Evolutionary conservation across 768 basidiomycete species (phyloP).

Genomic region (Porphyrellus cyaneotinctus): DNA sequence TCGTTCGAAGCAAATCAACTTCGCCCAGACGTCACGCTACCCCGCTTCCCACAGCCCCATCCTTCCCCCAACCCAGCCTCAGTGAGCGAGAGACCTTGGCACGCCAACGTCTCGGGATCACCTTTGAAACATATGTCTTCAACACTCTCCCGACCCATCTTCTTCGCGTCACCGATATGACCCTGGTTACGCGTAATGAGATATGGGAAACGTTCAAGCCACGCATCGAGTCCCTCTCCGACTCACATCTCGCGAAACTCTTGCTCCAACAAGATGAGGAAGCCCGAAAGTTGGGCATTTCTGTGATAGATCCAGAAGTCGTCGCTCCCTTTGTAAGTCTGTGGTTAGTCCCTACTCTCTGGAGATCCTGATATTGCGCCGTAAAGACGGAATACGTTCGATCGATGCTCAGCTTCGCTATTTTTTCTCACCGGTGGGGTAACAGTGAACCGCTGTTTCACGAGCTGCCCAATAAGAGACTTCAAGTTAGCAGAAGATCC

Average conservation of each 20-base stretch:
- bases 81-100: slow-evolving; percentile 17
- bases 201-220: slow-evolving; percentile 19
- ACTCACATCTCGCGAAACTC: slow-evolving; percentile 22
- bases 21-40: slow-evolving; percentile 21
- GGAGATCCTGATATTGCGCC: slow-evolving; percentile 4
- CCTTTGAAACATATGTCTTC: slow-evolving; percentile 25
- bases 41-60: slow-evolving; percentile 10
- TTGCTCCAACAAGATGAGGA: slow-evolving; percentile 24
- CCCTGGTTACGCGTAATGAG: slow-evolving; percentile 17
- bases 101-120: slow-evolving; percentile 19
- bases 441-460: slow-evolving; percentile 20
- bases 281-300: slow-evolving; percentile 19
- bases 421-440: slow-evolving; percentile 29
- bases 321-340: slow-evolving; percentile 19
- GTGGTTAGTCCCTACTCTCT: not conserved
- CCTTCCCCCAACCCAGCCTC: slow-evolving; percentile 20
- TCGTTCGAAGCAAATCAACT: slow-evolving; percentile 14
- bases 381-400: slow-evolving; percentile 16
- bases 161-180: slow-evolving; percentile 22
- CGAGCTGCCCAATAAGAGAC: slow-evolving; percentile 17
- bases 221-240: slow-evolving; percentile 18
- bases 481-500: slow-evolving; percentile 11
- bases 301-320: slow-evolving; percentile 20
- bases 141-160: slow-evolving; percentile 25
- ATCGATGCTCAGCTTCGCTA: slow-evolving; percentile 20